Evolutionary conservation across 1,139 yeast genomes (phyloP).

Genomic region (Diutina catenulata): DNA sequence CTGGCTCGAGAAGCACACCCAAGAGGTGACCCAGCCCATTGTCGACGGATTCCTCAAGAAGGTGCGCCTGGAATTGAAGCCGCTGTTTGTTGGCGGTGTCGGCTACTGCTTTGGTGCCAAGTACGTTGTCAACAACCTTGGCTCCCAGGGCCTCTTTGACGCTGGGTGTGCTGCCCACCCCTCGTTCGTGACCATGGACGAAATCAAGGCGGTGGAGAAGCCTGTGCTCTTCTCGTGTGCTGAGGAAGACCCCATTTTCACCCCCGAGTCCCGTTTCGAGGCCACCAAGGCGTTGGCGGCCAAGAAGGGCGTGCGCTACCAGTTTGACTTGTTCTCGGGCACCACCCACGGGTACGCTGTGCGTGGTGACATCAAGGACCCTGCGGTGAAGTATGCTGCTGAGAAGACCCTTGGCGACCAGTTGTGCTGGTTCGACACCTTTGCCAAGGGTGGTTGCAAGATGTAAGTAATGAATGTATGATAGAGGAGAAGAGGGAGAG

Average conservation of each 20-base stretch:
- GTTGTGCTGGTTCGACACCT: slow-evolving; percentile 12
- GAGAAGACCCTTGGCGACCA: slow-evolving; percentile 59
- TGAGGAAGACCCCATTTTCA: slow-evolving; percentile 50
- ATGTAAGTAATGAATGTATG: no score
- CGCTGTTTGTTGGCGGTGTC: slow-evolving; percentile 44
- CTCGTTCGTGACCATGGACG: slow-evolving; percentile 53
- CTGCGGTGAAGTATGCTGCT: slow-evolving; percentile 51
- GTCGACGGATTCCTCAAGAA: slow-evolving; percentile 30
- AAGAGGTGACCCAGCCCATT: slow-evolving; percentile 29
- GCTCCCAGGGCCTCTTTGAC: slow-evolving; percentile 34
- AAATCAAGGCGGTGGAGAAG: slow-evolving; percentile 36
- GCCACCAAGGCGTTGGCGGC: slow-evolving; percentile 45
- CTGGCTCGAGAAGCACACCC: slow-evolving; percentile 48
- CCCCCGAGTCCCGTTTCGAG: slow-evolving; percentile 47
- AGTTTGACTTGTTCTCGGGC: slow-evolving; percentile 48
- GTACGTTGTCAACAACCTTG: slow-evolving; percentile 42
- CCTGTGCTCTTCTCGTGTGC: slow-evolving; percentile 69
- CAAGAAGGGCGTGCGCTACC: slow-evolving; percentile 36
- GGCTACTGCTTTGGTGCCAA: slow-evolving; percentile 89
- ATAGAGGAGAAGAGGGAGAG: no score
- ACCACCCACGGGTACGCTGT: slow-evolving; percentile 66
- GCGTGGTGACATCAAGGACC: slow-evolving; percentile 55
- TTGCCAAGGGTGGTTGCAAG: no score
- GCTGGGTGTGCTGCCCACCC: slow-evolving; percentile 78
- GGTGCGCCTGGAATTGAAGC: slow-evolving; percentile 31